Percentiles rank a stretch among this genome's conserved stretches.
phyloP scores from a whole-genome alignment of 352 stramenopile genomes.

The Phytophthora podocarpi region DNA sequence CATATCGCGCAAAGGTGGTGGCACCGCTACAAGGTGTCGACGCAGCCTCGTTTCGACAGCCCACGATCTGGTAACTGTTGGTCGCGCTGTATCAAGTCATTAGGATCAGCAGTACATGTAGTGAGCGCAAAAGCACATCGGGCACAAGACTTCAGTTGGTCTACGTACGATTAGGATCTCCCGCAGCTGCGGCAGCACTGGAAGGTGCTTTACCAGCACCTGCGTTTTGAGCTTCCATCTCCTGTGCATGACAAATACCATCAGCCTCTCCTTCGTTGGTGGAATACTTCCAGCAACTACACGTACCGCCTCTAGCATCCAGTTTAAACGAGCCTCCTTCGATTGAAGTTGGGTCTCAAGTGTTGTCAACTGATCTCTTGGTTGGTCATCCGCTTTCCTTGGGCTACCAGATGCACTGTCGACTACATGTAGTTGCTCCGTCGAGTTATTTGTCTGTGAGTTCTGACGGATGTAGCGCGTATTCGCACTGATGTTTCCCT shows the following conservation, averaged over 20 bases:
- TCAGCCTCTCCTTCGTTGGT: neutral
- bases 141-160: neutral
- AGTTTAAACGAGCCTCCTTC: conserved; percentile 68
- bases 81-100: conserved; percentile 5
- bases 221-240: conserved; percentile 77
- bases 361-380: conserved; percentile 38
- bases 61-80: conserved; percentile 51
- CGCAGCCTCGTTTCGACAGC: conserved; percentile 61
- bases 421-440: neutral
- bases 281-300: neutral
- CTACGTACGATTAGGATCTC: conserved; percentile 16
- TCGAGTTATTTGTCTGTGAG: neutral
- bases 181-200: neutral
- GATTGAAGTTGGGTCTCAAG: conserved; percentile 59
- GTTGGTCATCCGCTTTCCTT: conserved; percentile 12
- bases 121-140: neutral
- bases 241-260: conserved; percentile 30
- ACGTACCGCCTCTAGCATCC: conserved; percentile 72
- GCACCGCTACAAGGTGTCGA: conserved; percentile 47
- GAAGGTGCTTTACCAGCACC: too few species aligned
- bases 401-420: neutral
- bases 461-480: conserved; percentile 10
- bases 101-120: neutral
- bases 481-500: conserved; percentile 2
- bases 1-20: conserved; percentile 40